Percentiles rank a stretch among this genome's conserved stretches.
phyloP scores from a whole-genome alignment of 208 protist genomes.

The Leishmania aethiopica region DNA sequence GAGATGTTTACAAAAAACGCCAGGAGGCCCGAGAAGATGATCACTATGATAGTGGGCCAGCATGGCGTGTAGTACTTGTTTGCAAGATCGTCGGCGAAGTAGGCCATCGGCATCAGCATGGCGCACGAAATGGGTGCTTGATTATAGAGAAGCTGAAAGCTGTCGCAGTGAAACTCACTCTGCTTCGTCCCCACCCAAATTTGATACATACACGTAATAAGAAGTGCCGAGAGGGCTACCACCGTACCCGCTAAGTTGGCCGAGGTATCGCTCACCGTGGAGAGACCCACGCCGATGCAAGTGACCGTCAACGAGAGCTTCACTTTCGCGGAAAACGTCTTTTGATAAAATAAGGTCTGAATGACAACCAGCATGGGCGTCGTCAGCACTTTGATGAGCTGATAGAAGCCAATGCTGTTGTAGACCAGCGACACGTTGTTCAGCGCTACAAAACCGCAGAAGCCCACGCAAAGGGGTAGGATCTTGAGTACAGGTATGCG shows the following conservation, averaged over 20 bases:
- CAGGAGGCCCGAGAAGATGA: conserved; percentile 56
- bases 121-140: conserved; percentile 80
- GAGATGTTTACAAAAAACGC: conserved; percentile 91
- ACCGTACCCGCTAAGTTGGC: conserved; percentile 69
- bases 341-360: conserved; percentile 61
- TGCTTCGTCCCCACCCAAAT: conserved; percentile 90
- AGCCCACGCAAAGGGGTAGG: conserved; percentile 74
- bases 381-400: conserved; percentile 85
- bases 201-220: conserved; percentile 87
- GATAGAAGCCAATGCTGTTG: conserved; percentile 92
- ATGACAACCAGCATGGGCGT: conserved; percentile 75
- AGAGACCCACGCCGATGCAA: conserved; percentile 71
- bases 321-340: conserved; percentile 48
- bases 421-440: conserved; percentile 88
- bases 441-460: conserved; percentile 88
- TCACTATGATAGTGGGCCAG: conserved; percentile 32
- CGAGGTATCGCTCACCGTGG: conserved; percentile 74
- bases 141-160: conserved; percentile 88
- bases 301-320: conserved; percentile 56
- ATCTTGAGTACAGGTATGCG: conserved; percentile 50
- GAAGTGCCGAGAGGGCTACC: conserved; percentile 59
- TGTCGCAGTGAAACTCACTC: conserved; percentile 73
- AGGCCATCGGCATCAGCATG: conserved; percentile 63
- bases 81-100: conserved; percentile 48
- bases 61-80: conserved; percentile 31